A percentile compares a stretch with the other conserved stretches of the same genome.
phyloP scores from a whole-genome alignment of 2,329 filamentous ascomycete genomes.

The Hypoxylon sp. region DNA sequence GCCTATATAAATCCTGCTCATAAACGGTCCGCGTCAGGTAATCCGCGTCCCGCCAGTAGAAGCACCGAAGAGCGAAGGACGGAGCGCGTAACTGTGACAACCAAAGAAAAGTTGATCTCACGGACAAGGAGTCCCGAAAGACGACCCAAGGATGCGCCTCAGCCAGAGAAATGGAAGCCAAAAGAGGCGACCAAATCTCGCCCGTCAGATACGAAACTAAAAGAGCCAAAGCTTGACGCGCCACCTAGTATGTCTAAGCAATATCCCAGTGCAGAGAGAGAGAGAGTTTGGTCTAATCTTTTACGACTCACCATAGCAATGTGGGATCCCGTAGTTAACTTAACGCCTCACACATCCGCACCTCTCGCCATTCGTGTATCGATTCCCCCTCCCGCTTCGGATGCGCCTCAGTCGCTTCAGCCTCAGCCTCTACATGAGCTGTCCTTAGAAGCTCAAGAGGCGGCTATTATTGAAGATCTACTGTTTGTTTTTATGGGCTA shows the following conservation, averaged over 20 bases:
- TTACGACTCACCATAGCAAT: constrained; percentile 56
- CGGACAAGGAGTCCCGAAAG: constrained; percentile 72
- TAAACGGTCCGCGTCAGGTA: constrained; percentile 71
- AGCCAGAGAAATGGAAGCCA: constrained; percentile 54
- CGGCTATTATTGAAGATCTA: constrained; percentile 88
- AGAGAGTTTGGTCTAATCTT: constrained; percentile 46
- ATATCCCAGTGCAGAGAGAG: constrained; percentile 7
- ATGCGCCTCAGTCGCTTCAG: constrained; percentile 78
- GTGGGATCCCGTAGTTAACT: constrained; percentile 86
- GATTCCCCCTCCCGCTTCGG: constrained; percentile 80
- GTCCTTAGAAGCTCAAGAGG: constrained; percentile 86
- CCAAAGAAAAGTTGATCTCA: constrained; percentile 73
- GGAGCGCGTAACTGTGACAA: constrained; percentile 71
- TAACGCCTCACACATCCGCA: constrained; percentile 76
- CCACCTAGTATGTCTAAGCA: constrained; percentile 62
- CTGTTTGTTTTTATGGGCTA: constrained; percentile 98
- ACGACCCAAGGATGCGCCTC: constrained; percentile 54
- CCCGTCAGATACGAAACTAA: constrained; percentile 61
- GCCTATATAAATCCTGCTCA: constrained; percentile 62
- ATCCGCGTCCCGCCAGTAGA: constrained; percentile 66
- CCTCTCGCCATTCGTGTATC: constrained; percentile 65
- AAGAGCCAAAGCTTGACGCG: constrained; percentile 63
- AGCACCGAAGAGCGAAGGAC: constrained; percentile 69
- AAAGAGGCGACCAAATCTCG: constrained; percentile 62
- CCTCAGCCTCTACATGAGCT: constrained; percentile 78